Base-by-base conservation (phyloP, 495 filamentous ascomycete genomes). In the Cladorrhinum samala region DNA sequence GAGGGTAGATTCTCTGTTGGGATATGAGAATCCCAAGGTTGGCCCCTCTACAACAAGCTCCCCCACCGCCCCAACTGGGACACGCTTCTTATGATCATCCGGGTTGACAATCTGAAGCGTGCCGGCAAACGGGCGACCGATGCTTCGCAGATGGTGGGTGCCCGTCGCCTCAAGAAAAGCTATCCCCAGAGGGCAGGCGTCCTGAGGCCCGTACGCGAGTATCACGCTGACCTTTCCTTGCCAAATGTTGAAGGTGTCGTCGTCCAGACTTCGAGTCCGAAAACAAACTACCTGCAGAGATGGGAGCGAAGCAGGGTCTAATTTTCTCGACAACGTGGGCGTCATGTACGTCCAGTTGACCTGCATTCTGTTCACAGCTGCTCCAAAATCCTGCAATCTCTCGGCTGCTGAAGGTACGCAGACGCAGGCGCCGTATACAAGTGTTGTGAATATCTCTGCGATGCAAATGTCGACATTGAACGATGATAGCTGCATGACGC, bases 391-490 rank as follows among this genome's bases (percentile, higher is more conserved):
- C 21, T 60, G 49, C 14, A 74, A 50, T 21, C 64, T 63, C 48
- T 77, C 76, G 0, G 52, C 45, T 1, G 71, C 60, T 3, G 72
- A 75, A 2, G 76, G 75, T 19, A 81, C 59, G 50, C 77, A 80
- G 21, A 81, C 66, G 49, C 72, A 76, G 17, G 69, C 77, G 5
- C 78, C 78, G 18, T 68, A 57, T 7, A 81, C 80, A 1, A 91
- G 67, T 0, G 83, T 83, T 4, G 82, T 80, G 48, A 87, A 78
- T 3, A 86, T 81, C 50, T 89, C 86, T 3, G 79, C 62, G 17
- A 88, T 71, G 40, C 81, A 81, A 24, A 82, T 77, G 53, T 91
- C 87, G 37, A 86, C 86, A 1, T 82, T 81, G 59, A 82, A 86
- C 42, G 81, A 82, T 1, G 85, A 83, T 49, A 86, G 81, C 53